Base-by-base conservation (phyloP, 169 alveolate genomes). In the Cryptosporidium meleagridis region DNA sequence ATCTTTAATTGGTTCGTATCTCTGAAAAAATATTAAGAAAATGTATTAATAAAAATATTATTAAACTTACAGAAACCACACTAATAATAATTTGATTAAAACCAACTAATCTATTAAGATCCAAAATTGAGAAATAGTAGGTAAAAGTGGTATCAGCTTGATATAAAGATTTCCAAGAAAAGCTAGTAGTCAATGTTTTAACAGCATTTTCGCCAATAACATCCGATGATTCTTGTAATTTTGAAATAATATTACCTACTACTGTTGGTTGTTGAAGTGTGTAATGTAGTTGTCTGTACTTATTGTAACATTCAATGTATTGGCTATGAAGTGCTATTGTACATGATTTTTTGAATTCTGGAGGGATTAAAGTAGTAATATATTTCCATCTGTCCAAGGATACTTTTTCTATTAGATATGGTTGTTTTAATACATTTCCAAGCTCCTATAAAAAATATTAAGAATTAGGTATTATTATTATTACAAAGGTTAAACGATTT, bases 211-310 rank as follows among this genome's bases (percentile, higher is more conserved):
- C 89, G 10, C 89, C 89, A 44, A 80, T 80, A 10, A 80, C 39
- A 41, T 80, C 89, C 69, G 80, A 44, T 12, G 89, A 80, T 61
- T 59, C 59, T 26, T 80, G 65, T 9, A 80, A 44, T 65, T 61
- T 59, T 18, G 29, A 29, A 29, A 80, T 80, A 31, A 80, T 80
- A 33, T 44, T 39, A 9, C 58, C 41, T n/a, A 80, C 75, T 9
- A 65, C 89, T 26, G 68, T 62, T 39, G 89, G 89, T 33, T 80
- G 89, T 29, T 80, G 89, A 37, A 80, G 89, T 7, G 89, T 80
- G 18, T 80, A 80, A 41, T 80, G 89, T 10, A 80, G 51, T 62
- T 80, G 65, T 62, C 44, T 80, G 51, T 62, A 80, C 51, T 80
- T 80, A 7, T 48, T 80, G 31, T 80, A 80, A 65, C 75, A 80